Evolutionary conservation across 1,284 basidiomycete species (phyloP).

Genomic region (Sporisorium sorghi): DNA sequence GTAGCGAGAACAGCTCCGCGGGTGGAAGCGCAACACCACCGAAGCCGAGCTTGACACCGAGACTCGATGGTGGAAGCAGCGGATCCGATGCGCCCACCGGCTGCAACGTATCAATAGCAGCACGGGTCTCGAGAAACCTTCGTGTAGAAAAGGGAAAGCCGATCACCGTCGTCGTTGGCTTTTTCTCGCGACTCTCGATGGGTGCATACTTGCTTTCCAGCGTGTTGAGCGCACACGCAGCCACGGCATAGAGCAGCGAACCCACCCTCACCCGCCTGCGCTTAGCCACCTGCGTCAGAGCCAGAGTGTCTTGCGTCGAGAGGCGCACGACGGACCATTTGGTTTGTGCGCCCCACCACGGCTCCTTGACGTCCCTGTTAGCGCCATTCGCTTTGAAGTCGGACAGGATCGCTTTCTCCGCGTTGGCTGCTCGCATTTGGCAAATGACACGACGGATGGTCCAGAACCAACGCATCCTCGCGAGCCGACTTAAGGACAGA

Average conservation of each 20-base stretch:
- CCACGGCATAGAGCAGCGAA: conserved; percentile 38
- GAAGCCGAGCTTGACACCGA: conserved; percentile 42
- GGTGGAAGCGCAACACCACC: conserved; percentile 37
- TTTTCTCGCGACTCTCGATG: background rate
- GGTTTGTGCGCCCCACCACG: conserved; percentile 48
- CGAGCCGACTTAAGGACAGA: conserved; percentile 7
- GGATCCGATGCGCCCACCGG: conserved; percentile 14
- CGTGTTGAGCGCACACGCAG: conserved; percentile 46
- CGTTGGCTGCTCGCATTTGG: conserved; percentile 28
- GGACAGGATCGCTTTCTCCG: conserved; percentile 27
- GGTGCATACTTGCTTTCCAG: conserved; percentile 17
- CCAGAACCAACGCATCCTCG: conserved; percentile 50
- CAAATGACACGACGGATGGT: conserved; percentile 36
- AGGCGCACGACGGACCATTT: conserved; percentile 39
- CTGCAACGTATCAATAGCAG: conserved; percentile 21
- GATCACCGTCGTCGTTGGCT: conserved; percentile 37
- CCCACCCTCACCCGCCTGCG: conserved; percentile 39
- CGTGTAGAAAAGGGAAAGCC: conserved; percentile 47
- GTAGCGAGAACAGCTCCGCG: conserved; percentile 38
- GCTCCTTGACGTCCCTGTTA: conserved; percentile 17
- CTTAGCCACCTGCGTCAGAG: conserved; percentile 33
- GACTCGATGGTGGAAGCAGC: conserved; percentile 23
- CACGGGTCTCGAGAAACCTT: conserved; percentile 21
- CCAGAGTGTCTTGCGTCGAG: conserved; percentile 16
- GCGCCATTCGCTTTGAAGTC: conserved; percentile 37